A percentile compares a stretch with the other conserved stretches of the same genome.
Evolutionary conservation across 2,329 filamentous ascomycete species (phyloP).

Genomic region (Claviceps sp.): DNA sequence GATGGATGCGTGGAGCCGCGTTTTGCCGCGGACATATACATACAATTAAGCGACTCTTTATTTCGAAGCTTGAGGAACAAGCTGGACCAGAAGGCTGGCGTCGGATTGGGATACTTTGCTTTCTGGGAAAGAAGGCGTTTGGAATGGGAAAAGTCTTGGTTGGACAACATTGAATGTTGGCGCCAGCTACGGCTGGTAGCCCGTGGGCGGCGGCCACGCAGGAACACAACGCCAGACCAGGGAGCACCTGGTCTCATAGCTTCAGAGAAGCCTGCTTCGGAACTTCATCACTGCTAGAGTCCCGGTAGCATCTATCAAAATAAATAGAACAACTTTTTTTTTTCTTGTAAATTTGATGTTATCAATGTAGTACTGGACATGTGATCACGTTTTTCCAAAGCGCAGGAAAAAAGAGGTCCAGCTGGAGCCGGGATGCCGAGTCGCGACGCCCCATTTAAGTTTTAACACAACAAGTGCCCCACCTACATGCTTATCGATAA

Average conservation of each 20-base stretch:
- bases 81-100: background rate
- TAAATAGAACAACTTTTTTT: no score
- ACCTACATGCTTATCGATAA: conserved; percentile 3
- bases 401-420: no score
- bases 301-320: no score
- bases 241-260: no score
- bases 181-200: background rate
- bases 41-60: background rate
- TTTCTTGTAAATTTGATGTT: no score
- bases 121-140: background rate
- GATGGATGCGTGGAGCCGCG: no score
- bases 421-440: no score
- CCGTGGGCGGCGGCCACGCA: no score
- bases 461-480: background rate
- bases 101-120: background rate
- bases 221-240: no score
- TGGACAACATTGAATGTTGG: background rate
- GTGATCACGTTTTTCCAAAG: background rate
- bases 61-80: background rate
- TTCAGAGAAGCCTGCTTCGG: no score
- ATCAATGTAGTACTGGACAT: no score
- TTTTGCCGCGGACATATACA: background rate
- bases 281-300: no score
- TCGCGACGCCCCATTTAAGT: background rate
- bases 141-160: background rate